Evolutionary conservation across 106 monocot genomes (phyloP), one percentile per base, ranked within the genome.

Genomic region (Platanthera guangdongensis): DNA sequence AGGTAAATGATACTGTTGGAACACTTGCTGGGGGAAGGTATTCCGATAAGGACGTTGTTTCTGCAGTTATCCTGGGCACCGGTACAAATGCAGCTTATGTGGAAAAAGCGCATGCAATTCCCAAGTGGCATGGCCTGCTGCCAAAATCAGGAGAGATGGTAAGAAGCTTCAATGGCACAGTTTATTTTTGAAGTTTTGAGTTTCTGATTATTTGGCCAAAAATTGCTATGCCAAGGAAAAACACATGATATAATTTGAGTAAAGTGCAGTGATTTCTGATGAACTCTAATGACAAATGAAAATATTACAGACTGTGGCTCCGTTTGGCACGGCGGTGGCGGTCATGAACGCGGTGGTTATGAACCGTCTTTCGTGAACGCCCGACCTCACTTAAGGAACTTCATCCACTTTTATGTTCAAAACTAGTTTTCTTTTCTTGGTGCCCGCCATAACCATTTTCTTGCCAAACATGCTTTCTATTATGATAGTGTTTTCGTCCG

Each of bases 71-170:
- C 63, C 73, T 91, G 63, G 91, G 91, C 13, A 91, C 91, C 51
- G 88, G 91, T 68, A 88, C 91, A 8, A 91, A 91, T 80, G 91
- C 91, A 25, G 86, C 86, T 70, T 91, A 91, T 80, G 80, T 91
- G 52, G 88, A 91, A 54, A 57, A 75, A 13, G 76, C 51, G 47
- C 80, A 86, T 65, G 79, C 77, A 4, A 88, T 89, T 48, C 82
- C 82, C 32, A 92, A 88, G 64, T n/a, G 84, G 80, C 67, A 75
- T 48, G 68, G 76, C 69, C 83, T 47, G 47, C 30, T 32, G 15
- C 16, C 68, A 74, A 76, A 50, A 47, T 80, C 86, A 59, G 84
- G 84, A 45, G 78, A 77, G 54, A 92, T 79, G 88, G 91, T 92
- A 45, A n/a, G 73, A 78, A 39, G 28, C 32, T 32, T 32, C 32